These are phyloP conservation scores for Nakazawaea sp. DNA, from an alignment of 805 yeast species.

Conservation along the genomic window DNA sequence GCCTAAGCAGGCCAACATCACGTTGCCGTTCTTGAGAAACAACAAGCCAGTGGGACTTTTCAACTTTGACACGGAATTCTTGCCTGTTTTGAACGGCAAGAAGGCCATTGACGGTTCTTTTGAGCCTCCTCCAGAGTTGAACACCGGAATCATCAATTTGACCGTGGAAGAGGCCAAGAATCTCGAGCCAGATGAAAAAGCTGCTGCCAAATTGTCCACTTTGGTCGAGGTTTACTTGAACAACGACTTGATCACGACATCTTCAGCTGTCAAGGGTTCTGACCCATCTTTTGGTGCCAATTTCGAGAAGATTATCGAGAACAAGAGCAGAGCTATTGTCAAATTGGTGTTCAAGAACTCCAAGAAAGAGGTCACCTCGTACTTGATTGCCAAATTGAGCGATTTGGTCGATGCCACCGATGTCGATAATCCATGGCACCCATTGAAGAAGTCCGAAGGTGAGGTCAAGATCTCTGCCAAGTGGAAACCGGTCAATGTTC, in stretches of 20 bases:
- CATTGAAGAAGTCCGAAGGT: slow-evolving; percentile 63
- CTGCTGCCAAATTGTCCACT: slow-evolving; percentile 49
- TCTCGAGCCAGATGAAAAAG: slow-evolving; percentile 16
- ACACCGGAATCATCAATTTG: slow-evolving; percentile 79
- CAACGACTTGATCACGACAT: slow-evolving; percentile 49
- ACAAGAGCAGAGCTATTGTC: slow-evolving; percentile 65
- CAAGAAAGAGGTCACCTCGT: slow-evolving; percentile 49
- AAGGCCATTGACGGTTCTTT: slow-evolving; percentile 73
- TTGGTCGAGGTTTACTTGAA: slow-evolving; percentile 68
- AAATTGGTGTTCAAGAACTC: slow-evolving; percentile 61
- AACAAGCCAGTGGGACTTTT: slow-evolving; percentile 79
- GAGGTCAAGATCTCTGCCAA: slow-evolving; percentile 60
- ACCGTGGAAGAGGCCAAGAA: slow-evolving; percentile 29
- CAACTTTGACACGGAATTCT: slow-evolving; percentile 61
- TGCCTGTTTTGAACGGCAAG: slow-evolving; percentile 63
- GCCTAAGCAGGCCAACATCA: slow-evolving; percentile 39
- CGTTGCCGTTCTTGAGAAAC: slow-evolving; percentile 64
- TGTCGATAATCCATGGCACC: slow-evolving; percentile 74
- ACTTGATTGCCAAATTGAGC: slow-evolving; percentile 47
- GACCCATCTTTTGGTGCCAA: slow-evolving; percentile 49
- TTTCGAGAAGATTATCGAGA: slow-evolving; percentile 60
- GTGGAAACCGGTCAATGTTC: slow-evolving; percentile 84
- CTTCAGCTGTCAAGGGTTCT: slow-evolving; percentile 59
- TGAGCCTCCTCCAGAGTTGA: slow-evolving; percentile 84
- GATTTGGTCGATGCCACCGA: slow-evolving; percentile 73